phyloP scores from a whole-genome alignment of 2,329 filamentous ascomycete genomes.

The Colletotrichum liriopes region DNA sequence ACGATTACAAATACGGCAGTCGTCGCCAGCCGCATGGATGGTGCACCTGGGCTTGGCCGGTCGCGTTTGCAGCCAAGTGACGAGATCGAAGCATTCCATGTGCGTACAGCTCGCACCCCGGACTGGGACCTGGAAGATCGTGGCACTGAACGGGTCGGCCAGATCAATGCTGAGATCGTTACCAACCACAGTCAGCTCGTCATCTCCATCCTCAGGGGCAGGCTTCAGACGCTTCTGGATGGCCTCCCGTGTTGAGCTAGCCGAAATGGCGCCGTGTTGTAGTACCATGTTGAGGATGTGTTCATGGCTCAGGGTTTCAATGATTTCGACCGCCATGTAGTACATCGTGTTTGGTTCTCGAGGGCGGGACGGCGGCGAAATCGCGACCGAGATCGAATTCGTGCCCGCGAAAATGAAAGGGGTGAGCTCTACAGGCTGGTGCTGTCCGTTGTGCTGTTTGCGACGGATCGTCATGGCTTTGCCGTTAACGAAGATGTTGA shows the following conservation, averaged over 20 bases:
- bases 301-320: constrained; percentile 70
- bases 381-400: constrained; percentile 74
- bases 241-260: constrained; percentile 65
- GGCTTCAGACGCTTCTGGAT: constrained; percentile 68
- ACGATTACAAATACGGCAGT: constrained; percentile 50
- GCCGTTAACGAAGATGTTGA: constrained; percentile 80
- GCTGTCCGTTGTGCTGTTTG: constrained; percentile 81
- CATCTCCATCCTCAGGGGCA: constrained; percentile 60
- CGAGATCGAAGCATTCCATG: constrained; percentile 90
- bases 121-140: constrained; percentile 79
- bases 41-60: constrained; percentile 61
- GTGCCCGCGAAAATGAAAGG: constrained; percentile 67
- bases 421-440: constrained; percentile 84
- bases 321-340: constrained; percentile 78
- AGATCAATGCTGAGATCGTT: constrained; percentile 74
- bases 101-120: constrained; percentile 81
- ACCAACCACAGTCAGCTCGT: constrained; percentile 74
- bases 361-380: constrained; percentile 47
- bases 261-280: constrained; percentile 56
- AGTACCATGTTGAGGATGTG: constrained; percentile 59
- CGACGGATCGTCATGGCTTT: constrained; percentile 71
- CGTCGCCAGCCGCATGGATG: constrained; percentile 54
- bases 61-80: constrained; percentile 83
- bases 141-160: constrained; percentile 76
- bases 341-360: constrained; percentile 58